Evolutionary conservation across 2,329 filamentous ascomycete genomes (phyloP), one percentile per base, ranked within the genome.

Genomic region (Calonectria hawksworthii): DNA sequence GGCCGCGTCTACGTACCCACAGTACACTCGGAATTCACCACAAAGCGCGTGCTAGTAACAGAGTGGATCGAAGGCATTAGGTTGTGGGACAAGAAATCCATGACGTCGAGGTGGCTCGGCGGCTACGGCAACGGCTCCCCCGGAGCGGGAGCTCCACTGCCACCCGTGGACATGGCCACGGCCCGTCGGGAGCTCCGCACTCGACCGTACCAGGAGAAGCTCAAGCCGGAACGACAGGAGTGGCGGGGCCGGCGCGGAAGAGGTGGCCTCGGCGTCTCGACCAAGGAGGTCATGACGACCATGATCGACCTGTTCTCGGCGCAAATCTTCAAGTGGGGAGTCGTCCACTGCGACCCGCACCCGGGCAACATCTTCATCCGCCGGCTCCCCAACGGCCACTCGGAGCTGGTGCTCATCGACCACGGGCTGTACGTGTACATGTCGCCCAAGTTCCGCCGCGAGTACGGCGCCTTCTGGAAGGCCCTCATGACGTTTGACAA

Each of bases 1-100:
- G 93, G 92, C 59, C 90, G 95, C 38, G 96, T 99, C 2, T 98
- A 99, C 83, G 93, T 99, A 10, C 97, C 97, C 0, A 90, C 92
- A 50, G 93, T 98, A 13, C 96, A 98, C 83, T 89, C 93, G 5
- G 95, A 98, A 75, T 90, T 98, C 34, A 96, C 92, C 68, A 96
- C 94, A 21, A 94, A 90, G 82, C 91, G 97, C 47, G 93, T 99
- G 64, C 93, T 99, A 88, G 98, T 96, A 0, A 96, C 96, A 0
- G 97, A 99, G 84, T 99, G 97, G 97, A 98, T 99, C 74, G 97
- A 99, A 85, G 97, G 97, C 9, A 92, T 98, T 3, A 91, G 96
- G 1, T 88, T 99, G 3, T 98, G 96, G 95, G 96, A 99, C 81
- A 98, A 98, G 84, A 92, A 95, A 72, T 90, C 93, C 68, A 93